Conservation (phyloP, 805 yeast genomes). For the Ascoidea rubescens region DNA sequence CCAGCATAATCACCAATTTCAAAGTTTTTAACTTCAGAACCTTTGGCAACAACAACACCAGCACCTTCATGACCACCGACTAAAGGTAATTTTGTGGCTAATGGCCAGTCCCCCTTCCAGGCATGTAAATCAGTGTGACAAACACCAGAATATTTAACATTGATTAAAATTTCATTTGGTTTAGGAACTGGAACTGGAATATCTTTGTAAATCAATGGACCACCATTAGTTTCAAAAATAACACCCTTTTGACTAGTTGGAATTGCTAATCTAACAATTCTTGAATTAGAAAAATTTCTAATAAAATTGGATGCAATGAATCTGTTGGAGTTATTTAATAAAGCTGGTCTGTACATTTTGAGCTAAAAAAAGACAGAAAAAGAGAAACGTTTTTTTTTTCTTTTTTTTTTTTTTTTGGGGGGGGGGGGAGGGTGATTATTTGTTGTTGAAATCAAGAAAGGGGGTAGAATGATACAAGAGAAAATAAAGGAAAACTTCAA, state of each 20-base stretch:
- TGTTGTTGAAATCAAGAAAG: no score
- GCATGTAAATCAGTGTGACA: conserved; percentile 69
- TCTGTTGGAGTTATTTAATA: background rate
- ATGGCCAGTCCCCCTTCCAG: conserved; percentile 62
- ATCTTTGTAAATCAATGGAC: conserved; percentile 52
- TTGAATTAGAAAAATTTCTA: conserved; percentile 6
- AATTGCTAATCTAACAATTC: conserved; percentile 21
- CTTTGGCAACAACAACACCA: conserved; percentile 70
- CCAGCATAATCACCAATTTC: conserved; percentile 75
- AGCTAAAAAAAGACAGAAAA: background rate
- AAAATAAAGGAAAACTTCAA: background rate
- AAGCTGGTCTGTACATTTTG: background rate
- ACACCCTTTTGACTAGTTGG: conserved; percentile 65
- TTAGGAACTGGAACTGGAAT: conserved; percentile 65
- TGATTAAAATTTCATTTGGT: conserved; percentile 47
- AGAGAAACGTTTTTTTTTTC: no score
- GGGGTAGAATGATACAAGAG: background rate
- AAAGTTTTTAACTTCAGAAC: conserved; percentile 54
- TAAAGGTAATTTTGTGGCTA: conserved; percentile 48
- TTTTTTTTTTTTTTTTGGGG: no score
- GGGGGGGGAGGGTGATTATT: background rate
- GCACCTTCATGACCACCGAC: conserved; percentile 91
- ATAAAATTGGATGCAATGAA: background rate
- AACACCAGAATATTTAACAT: conserved; percentile 62
- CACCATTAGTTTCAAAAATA: conserved; percentile 51